Percentiles rank a stretch among this genome's conserved stretches.
Conservation (phyloP, 306 rosid genomes). For the Inga oerstediana region DNA sequence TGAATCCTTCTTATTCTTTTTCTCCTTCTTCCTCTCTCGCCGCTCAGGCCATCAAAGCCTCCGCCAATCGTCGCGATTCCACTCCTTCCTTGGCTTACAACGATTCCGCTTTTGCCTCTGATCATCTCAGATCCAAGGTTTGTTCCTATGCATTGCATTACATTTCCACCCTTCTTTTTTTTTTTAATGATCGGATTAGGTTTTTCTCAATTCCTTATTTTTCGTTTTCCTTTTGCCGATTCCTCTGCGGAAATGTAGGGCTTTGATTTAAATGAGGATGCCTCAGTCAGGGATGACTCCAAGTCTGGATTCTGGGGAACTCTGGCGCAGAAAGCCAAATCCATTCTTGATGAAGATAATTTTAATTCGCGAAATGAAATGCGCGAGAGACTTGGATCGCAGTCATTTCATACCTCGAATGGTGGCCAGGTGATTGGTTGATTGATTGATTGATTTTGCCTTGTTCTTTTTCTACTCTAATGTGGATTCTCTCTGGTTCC, state of each 20-base stretch:
- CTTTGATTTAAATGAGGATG: conserved; percentile 52
- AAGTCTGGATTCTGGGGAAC: conserved; percentile 91
- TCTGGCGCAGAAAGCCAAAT: conserved; percentile 81
- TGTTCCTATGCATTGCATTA: background rate
- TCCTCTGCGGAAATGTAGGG: conserved; percentile 49
- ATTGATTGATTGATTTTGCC: conserved; percentile 26
- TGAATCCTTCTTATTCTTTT: conserved; percentile 20
- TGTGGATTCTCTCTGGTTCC: background rate
- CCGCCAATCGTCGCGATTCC: conserved; percentile 57
- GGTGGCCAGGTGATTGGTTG: conserved; percentile 47
- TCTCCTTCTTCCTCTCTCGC: conserved; percentile 55
- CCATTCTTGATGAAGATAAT: conserved; percentile 78
- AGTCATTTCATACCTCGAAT: conserved; percentile 36
- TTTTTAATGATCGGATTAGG: background rate
- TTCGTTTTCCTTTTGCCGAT: background rate
- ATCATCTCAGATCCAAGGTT: conserved; percentile 67
- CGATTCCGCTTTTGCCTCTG: conserved; percentile 32
- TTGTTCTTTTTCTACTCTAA: background rate
- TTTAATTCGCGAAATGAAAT: conserved; percentile 29
- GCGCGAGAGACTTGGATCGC: conserved; percentile 41
- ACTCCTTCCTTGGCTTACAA: conserved; percentile 47
- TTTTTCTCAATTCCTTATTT: background rate
- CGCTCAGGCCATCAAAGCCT: conserved; percentile 76
- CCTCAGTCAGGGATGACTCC: conserved; percentile 36
- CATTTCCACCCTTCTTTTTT: too few species aligned